Conservation (phyloP, 2,329 filamentous ascomycete species). For the Phoma sp. region DNA sequence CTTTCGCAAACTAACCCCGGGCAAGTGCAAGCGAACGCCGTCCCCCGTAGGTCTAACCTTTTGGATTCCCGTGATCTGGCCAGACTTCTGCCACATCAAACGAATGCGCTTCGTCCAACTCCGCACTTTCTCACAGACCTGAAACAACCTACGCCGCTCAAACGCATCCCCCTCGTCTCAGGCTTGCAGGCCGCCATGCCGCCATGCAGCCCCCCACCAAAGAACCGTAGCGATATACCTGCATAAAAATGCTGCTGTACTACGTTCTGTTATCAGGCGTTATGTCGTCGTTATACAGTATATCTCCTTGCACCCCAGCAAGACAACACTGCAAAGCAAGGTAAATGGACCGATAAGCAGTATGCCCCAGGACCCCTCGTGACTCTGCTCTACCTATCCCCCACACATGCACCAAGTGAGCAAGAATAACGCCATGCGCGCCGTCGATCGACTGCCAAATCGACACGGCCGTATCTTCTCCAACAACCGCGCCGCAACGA, state of each 20-base stretch:
- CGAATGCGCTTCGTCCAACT: constrained; percentile 1
- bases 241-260: constrained; percentile 7
- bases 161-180: constrained; percentile 18
- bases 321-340: constrained; percentile 8
- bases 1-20: neutral
- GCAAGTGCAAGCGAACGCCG: constrained; percentile 10
- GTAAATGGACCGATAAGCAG: constrained; percentile 16
- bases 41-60: neutral
- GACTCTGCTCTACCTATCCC: constrained; percentile 9
- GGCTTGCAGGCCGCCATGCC: neutral
- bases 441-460: constrained; percentile 14
- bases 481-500: neutral
- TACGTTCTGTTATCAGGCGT: constrained; percentile 11
- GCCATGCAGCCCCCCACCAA: constrained; percentile 1
- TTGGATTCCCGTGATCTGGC: neutral
- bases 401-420: constrained; percentile 10
- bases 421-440: constrained; percentile 8
- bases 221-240: constrained; percentile 8
- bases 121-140: constrained; percentile 18
- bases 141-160: constrained; percentile 20
- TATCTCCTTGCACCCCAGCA: constrained; percentile 3
- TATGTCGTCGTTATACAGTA: constrained; percentile 3
- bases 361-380: constrained; percentile 6
- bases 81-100: constrained; percentile 7
- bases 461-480: neutral